Base-by-base conservation (phyloP, 331 rosid genomes). In the Prunus yedoensis region DNA sequence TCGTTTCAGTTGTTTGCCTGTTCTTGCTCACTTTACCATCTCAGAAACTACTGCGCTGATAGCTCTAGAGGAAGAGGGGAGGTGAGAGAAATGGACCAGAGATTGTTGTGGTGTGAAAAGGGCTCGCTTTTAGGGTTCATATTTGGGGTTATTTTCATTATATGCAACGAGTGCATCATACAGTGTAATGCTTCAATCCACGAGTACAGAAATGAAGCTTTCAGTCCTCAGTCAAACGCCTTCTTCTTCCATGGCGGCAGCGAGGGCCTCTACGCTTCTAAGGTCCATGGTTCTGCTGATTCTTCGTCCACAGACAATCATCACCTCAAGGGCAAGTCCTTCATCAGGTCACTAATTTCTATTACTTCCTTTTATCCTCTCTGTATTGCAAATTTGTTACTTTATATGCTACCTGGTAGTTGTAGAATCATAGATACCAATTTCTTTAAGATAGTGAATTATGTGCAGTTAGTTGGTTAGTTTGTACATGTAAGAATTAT, bases 211-310 rank as follows among this genome's bases (percentile, higher is more conserved):
- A 87, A 67, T 28, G 88, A 89, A 53, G 50, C 86, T 6, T 87
- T 87, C 66, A 83, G 38, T 61, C 83, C 87, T 35, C 83, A 81
- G 84, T 87, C 91, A n/a, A 81, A 87, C 59, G 91, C 88, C 27
- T 85, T 85, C 89, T 89, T 89, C 89, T 89, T 89, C 91, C 93
- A 87, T 81, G 93, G 91, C 61, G 93, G 93, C 66, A 89, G 88
- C 57, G 93, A 87, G 61, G 93, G 91, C 15, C 91, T 89, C 73
- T 79, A 85, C 78, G 91, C 93, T 70, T 82, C 93, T 46, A 87
- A 77, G 74, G 13, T 73, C 70, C 85, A 10, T 62, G 76, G 63
- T 78, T 73, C 83, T 50, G 18, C 79, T 52, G 59, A 76, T 47
- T 17, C 62, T 10, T 21, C 69, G 32, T 38, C 73, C 21, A 8